phyloP scores from a whole-genome alignment of 331 rosid genomes.

The Malus hybrid region DNA sequence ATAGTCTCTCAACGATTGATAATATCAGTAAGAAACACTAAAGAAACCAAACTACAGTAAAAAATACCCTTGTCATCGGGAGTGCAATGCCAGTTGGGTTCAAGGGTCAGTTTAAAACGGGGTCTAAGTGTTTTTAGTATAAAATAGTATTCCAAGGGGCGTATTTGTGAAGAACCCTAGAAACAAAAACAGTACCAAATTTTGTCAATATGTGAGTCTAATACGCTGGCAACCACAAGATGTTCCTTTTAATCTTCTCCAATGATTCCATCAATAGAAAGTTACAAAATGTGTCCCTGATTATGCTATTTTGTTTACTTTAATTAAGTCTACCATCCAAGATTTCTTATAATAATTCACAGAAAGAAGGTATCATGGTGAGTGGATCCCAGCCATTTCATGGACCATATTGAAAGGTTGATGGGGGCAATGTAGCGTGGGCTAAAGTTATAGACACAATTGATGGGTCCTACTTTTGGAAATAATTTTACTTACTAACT shows the following conservation, averaged over 20 bases:
- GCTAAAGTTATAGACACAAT: background rate
- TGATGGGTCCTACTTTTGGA: background rate
- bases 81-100: too few species aligned
- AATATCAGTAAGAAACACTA: too few species aligned
- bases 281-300: constrained; percentile 20
- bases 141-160: too few species aligned
- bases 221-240: constrained; percentile 19
- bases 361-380: constrained; percentile 4
- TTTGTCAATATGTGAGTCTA: background rate
- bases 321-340: constrained; percentile 10
- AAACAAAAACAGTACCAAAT: background rate
- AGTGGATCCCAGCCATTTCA: constrained; percentile 6
- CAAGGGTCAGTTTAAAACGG: too few species aligned
- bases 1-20: background rate
- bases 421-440: background rate
- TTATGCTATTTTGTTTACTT: constrained; percentile 10
- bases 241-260: constrained; percentile 12
- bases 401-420: constrained; percentile 15
- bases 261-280: background rate
- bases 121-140: too few species aligned
- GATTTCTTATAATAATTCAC: constrained; percentile 9
- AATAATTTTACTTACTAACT: too few species aligned
- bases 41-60: too few species aligned
- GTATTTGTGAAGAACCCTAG: too few species aligned
- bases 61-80: too few species aligned